Conservation (phyloP, 306 rosid species). For the Macrotyloma uniflorum region DNA sequence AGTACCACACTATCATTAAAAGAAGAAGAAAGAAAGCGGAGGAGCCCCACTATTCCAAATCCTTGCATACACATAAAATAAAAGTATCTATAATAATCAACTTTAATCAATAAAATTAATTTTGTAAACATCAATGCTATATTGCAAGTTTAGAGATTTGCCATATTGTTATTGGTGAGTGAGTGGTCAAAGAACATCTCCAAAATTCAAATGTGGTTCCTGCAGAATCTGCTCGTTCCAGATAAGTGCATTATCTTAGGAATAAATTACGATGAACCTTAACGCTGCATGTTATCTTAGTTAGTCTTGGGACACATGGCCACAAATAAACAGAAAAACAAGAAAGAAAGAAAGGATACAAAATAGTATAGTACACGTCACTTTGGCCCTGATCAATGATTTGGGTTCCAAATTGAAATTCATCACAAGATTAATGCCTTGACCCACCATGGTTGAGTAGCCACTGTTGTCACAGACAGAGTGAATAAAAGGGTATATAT, state of each 20-base stretch:
- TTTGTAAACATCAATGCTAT: too few relatives aligned
- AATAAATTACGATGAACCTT: constrained; percentile 6
- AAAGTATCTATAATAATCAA: too few relatives aligned
- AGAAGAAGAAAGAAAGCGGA: too few relatives aligned
- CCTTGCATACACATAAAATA: too few relatives aligned
- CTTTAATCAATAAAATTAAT: too few relatives aligned
- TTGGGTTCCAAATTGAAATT: not conserved
- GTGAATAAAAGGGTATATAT: not conserved
- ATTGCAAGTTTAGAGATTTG: too few relatives aligned
- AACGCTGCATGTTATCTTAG: not conserved
- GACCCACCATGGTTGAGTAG: not conserved
- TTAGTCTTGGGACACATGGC: not conserved
- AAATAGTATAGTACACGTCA: not conserved
- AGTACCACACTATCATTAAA: too few relatives aligned
- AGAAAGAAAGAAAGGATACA: too few relatives aligned
- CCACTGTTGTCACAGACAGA: not conserved
- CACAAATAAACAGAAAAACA: not conserved
- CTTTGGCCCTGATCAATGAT: not conserved
- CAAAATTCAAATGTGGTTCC: constrained; percentile 8
- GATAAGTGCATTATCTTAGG: not conserved
- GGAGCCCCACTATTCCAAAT: too few relatives aligned
- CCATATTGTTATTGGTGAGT: not conserved
- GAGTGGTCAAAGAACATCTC: constrained; percentile 29
- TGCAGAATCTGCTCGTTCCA: not conserved
- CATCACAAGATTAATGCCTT: not conserved